Evolutionary conservation across 352 stramenopile species (phyloP).

Genomic region (Thraustotheca clavata): DNA sequence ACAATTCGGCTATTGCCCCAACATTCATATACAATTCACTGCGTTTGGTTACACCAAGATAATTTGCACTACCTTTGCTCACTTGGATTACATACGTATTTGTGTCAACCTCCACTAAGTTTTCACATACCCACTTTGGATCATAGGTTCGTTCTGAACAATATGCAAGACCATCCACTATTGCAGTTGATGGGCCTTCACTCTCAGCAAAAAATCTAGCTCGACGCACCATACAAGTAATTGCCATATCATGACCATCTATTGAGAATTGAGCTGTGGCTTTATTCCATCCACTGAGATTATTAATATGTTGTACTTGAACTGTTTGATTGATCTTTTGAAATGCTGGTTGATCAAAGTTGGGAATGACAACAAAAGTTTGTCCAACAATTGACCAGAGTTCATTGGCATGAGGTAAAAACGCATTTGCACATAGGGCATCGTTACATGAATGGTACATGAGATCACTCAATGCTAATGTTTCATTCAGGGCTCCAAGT

Average conservation of each 20-base stretch:
- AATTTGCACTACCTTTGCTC: slow-evolving; percentile 19
- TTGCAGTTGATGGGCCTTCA: not conserved
- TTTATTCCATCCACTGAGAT: slow-evolving; percentile 24
- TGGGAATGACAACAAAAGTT: slow-evolving; percentile 13
- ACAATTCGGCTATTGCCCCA: slow-evolving; percentile 13
- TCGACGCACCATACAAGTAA: slow-evolving; percentile 22
- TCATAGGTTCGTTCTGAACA: slow-evolving; percentile 23
- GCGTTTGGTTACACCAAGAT: slow-evolving; percentile 15
- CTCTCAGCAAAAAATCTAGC: slow-evolving; percentile 7
- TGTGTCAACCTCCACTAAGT: slow-evolving; percentile 19
- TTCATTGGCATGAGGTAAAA: slow-evolving; percentile 17
- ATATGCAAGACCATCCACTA: slow-evolving; percentile 23
- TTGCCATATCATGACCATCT: not conserved
- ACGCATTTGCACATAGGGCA: slow-evolving; percentile 14
- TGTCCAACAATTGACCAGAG: slow-evolving; percentile 6
- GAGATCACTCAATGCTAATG: slow-evolving; percentile 19
- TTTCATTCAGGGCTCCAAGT: not conserved
- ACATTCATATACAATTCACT: slow-evolving; percentile 23
- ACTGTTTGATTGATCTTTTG: not conserved
- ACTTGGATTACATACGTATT: slow-evolving; percentile 22
- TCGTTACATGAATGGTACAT: slow-evolving; percentile 23
- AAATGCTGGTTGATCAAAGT: slow-evolving; percentile 21
- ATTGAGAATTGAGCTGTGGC: slow-evolving; percentile 21
- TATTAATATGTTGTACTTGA: slow-evolving; percentile 23
- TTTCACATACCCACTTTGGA: slow-evolving; percentile 24